Evolutionary conservation across 2,329 filamentous ascomycete species (phyloP), one percentile per base, ranked within the genome.

Genomic region (Paecilomyces niveus): DNA sequence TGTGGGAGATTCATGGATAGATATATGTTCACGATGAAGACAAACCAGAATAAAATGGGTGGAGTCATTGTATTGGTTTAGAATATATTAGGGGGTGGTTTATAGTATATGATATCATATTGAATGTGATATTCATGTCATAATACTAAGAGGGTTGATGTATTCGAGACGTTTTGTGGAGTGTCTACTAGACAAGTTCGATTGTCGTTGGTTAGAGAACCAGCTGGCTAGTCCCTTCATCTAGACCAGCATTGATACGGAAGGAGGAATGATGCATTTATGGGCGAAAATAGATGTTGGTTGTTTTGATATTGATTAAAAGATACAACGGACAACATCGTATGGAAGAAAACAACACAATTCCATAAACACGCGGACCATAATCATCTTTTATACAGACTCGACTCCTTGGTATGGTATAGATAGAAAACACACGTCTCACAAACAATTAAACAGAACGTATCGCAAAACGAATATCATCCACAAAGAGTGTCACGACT

Each of bases 1-100:
- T 97, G 71, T 99, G 93, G 92, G 92, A 97, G 78, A 90, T 96
- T 64, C 80, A 87, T 69, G 83, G 78, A 63, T 90, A 83, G 74
- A 63, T 50, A 56, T 24, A 15, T 49, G 10, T 54, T 53, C 13
- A 18, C 51, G 10, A 26, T 22, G 18, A 15, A 53, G 51, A 3
- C 18, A 7, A n/a, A 45, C n/a, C 18, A 11, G 5, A 45, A 45
- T 18, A 45, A 45, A 45, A 39, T 39, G n/a, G n/a, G 11, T 5
- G 7, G 13, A 7, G n/a, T n/a, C 3, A 4, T 39, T 45, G 18
- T n/a, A 18, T 8, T 45, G 15, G 39, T 45, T 45, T 33, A 15
- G 32, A 13, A 11, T 33, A 5, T 32, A 29, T 29, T 29, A 29
- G 26, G 4, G 26, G 26, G 5, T 29, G 26, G 26, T 1, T 29